Evolutionary conservation across 2,329 filamentous ascomycete species (phyloP).

Genomic region (Aspergillus bombycis): DNA sequence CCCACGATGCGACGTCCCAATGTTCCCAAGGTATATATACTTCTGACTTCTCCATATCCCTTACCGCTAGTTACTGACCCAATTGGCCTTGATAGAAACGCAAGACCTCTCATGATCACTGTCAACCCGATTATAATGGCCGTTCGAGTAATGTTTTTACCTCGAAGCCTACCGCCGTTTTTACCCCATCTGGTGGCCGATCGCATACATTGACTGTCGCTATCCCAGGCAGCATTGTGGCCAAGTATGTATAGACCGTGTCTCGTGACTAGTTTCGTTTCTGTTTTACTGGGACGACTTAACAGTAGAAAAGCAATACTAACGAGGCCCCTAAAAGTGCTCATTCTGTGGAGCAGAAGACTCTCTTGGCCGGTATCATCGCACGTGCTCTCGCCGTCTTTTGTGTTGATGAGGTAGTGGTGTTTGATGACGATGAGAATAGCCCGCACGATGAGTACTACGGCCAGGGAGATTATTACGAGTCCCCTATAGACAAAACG

Average conservation of each 20-base stretch:
- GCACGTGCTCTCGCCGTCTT: conserved; percentile 82
- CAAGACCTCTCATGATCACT: conserved; percentile 22
- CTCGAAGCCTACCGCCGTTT: conserved; percentile 70
- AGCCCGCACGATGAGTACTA: conserved; percentile 50
- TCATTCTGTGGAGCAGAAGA: conserved; percentile 74
- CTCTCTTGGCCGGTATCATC: conserved; percentile 71
- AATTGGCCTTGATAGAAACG: conserved; percentile 20
- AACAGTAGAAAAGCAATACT: background rate
- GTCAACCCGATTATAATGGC: conserved; percentile 6
- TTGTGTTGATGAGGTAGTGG: conserved; percentile 78
- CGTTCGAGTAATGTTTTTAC: conserved; percentile 50
- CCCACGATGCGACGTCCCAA: conserved; percentile 15
- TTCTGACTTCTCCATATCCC: background rate
- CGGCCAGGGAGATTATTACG: conserved; percentile 43
- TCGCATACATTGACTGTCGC: conserved; percentile 77
- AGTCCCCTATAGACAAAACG: conserved; percentile 26
- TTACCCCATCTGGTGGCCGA: conserved; percentile 66
- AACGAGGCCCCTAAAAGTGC: conserved; percentile 53
- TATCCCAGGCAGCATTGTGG: conserved; percentile 75
- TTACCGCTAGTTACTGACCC: background rate
- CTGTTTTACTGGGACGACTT: background rate
- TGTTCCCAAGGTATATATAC: conserved; percentile 6
- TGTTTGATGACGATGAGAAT: conserved; percentile 70
- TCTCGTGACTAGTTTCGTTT: background rate
- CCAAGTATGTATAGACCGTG: conserved; percentile 59